Evolutionary conservation across 2,329 filamentous ascomycete species (phyloP).

Genomic region (Ophiostoma australiae): DNA sequence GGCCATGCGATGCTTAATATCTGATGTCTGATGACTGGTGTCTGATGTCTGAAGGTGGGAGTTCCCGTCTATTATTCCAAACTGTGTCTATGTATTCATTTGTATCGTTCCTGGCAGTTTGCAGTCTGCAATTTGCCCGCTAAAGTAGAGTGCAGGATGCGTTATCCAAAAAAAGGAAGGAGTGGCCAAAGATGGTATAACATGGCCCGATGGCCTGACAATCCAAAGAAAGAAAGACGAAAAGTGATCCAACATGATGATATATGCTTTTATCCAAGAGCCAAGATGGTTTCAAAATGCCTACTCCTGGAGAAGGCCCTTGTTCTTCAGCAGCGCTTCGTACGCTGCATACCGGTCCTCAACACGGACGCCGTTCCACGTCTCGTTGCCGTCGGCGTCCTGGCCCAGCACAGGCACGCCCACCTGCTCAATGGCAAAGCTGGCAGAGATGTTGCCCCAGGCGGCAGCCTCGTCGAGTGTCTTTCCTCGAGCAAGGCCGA

Average conservation of each 20-base stretch:
- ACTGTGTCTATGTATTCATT: conserved; percentile 2
- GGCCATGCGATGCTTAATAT: no score
- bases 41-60: neutral
- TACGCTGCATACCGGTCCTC: conserved; percentile 51
- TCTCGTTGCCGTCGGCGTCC: conserved; percentile 46
- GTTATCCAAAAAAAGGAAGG: neutral
- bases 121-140: neutral
- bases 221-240: no score
- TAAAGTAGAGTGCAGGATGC: neutral
- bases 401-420: conserved; percentile 64
- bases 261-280: neutral
- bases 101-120: conserved; percentile 2
- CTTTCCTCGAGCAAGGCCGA: conserved; percentile 56
- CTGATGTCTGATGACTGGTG: no score
- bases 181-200: neutral
- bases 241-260: neutral
- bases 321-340: conserved; percentile 29
- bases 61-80: conserved; percentile 13
- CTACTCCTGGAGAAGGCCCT: conserved; percentile 8
- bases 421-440: conserved; percentile 91
- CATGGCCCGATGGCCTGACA: neutral
- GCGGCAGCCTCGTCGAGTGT: conserved; percentile 64
- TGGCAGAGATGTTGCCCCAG: conserved; percentile 78
- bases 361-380: conserved; percentile 57
- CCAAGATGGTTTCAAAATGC: neutral